These are phyloP conservation scores for Capronia americana DNA, from an alignment of 2,329 filamentous ascomycete genomes.

Conservation along the genomic window DNA sequence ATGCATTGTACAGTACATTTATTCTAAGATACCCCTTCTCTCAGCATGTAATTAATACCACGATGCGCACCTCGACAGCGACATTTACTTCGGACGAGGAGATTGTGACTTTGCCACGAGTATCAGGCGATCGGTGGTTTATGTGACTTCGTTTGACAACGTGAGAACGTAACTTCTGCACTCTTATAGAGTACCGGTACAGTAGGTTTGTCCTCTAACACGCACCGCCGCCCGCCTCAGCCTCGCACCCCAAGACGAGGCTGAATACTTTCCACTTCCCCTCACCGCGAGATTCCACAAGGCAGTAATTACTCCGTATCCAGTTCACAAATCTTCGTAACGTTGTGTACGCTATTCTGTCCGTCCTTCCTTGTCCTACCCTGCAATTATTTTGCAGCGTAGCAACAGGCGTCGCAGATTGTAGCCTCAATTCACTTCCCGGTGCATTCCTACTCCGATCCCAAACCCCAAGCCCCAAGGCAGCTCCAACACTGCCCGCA, in stretches of 20 bases:
- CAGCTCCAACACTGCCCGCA: background rate
- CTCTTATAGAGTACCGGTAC: background rate
- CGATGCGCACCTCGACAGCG: background rate
- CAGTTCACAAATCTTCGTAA: background rate
- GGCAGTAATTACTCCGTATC: background rate
- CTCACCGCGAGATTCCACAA: background rate
- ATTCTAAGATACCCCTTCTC: slow-evolving; percentile 25
- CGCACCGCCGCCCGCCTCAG: background rate
- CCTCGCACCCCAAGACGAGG: background rate
- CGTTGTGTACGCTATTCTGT: background rate
- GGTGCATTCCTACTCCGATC: background rate
- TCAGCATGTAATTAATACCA: slow-evolving; percentile 1
- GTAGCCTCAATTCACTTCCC: background rate
- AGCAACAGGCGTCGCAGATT: background rate
- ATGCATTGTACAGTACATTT: slow-evolving; percentile 10
- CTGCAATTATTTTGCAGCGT: background rate
- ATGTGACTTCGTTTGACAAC: background rate
- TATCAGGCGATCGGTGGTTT: background rate
- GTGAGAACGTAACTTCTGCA: background rate
- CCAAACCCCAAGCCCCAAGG: background rate
- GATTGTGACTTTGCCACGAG: background rate
- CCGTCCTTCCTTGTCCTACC: background rate
- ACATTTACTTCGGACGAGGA: background rate
- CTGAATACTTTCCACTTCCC: background rate
- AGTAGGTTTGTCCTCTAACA: background rate